Evolutionary conservation across 2,329 filamentous ascomycete genomes (phyloP).

Genomic region (Cytospora paraplurivora): DNA sequence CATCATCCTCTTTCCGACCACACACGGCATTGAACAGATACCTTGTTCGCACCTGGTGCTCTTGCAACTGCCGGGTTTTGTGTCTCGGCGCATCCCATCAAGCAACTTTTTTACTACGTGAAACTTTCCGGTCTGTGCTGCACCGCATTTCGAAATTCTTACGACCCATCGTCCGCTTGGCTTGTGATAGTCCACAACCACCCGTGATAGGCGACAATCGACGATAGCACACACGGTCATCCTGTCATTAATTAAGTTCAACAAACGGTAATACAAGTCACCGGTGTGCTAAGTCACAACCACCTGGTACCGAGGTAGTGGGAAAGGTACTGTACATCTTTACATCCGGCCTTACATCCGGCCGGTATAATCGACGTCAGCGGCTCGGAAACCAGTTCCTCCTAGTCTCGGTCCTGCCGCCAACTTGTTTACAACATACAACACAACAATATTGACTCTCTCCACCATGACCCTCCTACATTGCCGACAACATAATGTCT

Average conservation of each 20-base stretch:
- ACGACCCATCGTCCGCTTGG: neutral
- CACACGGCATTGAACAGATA: neutral
- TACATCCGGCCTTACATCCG: neutral
- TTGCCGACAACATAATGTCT: conserved; percentile 25
- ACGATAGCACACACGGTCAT: neutral
- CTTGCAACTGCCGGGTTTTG: conserved; percentile 12
- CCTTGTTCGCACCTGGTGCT: neutral
- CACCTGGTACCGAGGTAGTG: neutral
- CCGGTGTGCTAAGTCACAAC: neutral
- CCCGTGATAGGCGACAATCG: neutral
- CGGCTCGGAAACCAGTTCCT: neutral
- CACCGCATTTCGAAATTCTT: neutral
- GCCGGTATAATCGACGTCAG: conserved; percentile 18
- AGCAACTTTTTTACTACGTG: conserved; percentile 4
- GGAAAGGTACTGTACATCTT: neutral
- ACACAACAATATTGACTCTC: neutral
- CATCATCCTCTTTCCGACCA: conserved; percentile 16
- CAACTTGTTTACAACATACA: neutral
- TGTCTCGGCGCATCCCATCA: neutral
- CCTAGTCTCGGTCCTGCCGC: neutral
- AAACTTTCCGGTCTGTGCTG: neutral
- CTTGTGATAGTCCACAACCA: neutral
- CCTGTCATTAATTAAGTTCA: neutral
- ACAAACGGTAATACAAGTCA: neutral
- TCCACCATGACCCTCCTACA: conserved; percentile 23